Percentiles rank a stretch among this genome's conserved stretches.
Conservation (phyloP, 1,284 basidiomycete species). For the Trametes versicolor region DNA sequence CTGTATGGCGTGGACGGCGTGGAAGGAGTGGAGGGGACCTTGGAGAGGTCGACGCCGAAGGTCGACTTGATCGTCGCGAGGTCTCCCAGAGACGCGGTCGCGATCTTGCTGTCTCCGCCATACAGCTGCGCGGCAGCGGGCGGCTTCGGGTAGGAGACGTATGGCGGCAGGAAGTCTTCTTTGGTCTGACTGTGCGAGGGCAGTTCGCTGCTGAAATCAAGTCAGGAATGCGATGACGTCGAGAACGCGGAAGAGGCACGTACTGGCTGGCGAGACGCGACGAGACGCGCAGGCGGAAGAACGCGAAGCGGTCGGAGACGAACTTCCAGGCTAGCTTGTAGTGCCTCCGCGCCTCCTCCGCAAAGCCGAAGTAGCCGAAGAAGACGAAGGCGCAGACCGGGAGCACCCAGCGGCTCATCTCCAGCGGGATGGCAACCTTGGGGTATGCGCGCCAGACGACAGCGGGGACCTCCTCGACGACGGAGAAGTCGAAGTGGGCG, state of each 20-base stretch:
- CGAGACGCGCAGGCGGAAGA: not conserved
- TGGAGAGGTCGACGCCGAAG: conserved; percentile 9
- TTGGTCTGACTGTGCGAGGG: not conserved
- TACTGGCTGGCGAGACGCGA: not conserved
- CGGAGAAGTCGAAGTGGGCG: no score
- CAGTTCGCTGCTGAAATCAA: not conserved
- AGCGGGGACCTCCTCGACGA: no score
- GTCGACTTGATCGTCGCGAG: conserved; percentile 6
- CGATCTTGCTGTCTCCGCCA: conserved; percentile 7
- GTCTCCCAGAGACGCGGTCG: conserved; percentile 5
- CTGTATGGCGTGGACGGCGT: conserved; percentile 9
- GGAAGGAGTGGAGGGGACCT: conserved; percentile 3
- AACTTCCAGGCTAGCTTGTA: not conserved
- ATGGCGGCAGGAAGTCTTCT: conserved; percentile 2
- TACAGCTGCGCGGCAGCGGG: conserved; percentile 5
- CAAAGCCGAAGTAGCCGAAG: no score
- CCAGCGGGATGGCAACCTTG: no score
- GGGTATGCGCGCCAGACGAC: no score
- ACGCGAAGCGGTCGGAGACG: conserved; percentile 8
- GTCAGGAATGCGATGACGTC: not conserved
- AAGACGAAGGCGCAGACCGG: no score
- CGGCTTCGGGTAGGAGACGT: not conserved
- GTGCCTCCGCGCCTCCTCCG: no score
- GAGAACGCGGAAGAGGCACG: not conserved
- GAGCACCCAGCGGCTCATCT: no score